phyloP scores from a whole-genome alignment of 495 filamentous ascomycete species.

The Entonaema liquescens region DNA sequence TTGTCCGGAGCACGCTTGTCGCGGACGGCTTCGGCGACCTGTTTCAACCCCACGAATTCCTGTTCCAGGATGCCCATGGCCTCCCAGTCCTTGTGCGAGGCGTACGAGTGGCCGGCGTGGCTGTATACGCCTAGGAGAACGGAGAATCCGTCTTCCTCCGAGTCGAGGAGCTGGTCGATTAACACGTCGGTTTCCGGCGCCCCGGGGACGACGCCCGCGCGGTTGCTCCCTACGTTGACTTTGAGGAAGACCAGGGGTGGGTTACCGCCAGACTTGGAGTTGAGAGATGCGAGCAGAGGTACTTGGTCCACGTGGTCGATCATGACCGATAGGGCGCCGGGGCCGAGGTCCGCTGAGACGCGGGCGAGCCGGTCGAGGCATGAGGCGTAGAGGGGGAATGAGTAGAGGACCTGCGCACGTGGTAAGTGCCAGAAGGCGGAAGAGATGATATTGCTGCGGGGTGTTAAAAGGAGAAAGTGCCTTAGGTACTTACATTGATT shows the following conservation, averaged over 20 bases:
- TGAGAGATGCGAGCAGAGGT: conserved; percentile 51
- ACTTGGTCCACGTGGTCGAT: conserved; percentile 77
- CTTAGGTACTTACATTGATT: conserved; percentile 64
- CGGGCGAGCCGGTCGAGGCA: conserved; percentile 64
- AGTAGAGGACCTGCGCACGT: conserved; percentile 70
- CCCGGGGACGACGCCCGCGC: conserved; percentile 71
- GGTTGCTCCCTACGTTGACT: conserved; percentile 79
- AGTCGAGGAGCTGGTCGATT: conserved; percentile 57
- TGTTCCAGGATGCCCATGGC: conserved; percentile 65
- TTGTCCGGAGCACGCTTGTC: conserved; percentile 28
- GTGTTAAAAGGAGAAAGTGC: background rate
- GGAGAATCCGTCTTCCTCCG: conserved; percentile 49
- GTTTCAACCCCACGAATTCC: conserved; percentile 68
- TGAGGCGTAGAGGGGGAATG: conserved; percentile 75
- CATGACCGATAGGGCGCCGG: conserved; percentile 68
- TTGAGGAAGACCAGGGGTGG: conserved; percentile 73
- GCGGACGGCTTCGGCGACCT: conserved; percentile 55
- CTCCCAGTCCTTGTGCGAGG: conserved; percentile 54
- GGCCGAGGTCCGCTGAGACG: conserved; percentile 60
- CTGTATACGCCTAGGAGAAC: conserved; percentile 74
- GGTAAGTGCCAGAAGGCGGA: background rate
- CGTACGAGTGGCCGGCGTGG: conserved; percentile 83
- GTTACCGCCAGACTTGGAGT: conserved; percentile 47
- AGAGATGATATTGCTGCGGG: background rate
- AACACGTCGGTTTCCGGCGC: conserved; percentile 61